Conservation (phyloP, 345 rosid genomes). For the Boechera retrofracta region DNA sequence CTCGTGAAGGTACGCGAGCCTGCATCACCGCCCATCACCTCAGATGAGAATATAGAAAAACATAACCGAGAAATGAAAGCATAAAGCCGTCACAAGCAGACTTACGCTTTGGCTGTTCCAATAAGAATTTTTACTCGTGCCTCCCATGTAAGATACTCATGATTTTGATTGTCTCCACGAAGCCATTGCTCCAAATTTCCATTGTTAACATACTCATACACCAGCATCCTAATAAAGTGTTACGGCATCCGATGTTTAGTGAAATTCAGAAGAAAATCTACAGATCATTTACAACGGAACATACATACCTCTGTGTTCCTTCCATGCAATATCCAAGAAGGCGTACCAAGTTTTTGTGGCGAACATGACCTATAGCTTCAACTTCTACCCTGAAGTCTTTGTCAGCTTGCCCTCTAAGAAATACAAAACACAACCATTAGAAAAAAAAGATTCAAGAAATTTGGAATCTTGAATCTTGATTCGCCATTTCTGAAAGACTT, state of each 20-base stretch:
- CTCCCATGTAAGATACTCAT: conserved; percentile 90
- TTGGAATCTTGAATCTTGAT: neutral
- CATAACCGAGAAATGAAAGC: neutral
- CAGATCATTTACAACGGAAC: neutral
- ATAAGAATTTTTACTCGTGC: conserved; percentile 77
- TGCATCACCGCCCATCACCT: conserved; percentile 45
- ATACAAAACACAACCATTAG: conserved; percentile 42
- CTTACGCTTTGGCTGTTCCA: conserved; percentile 96
- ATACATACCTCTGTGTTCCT: conserved; percentile 84
- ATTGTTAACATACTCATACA: conserved; percentile 87
- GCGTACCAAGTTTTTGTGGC: conserved; percentile 93
- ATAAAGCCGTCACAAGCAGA: conserved; percentile 8
- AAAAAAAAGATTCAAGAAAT: neutral
- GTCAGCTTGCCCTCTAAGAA: conserved; percentile 89
- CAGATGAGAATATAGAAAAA: conserved; percentile 15
- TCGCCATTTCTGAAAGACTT: conserved; percentile 39
- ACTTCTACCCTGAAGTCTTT: conserved; percentile 95
- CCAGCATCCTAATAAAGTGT: conserved; percentile 60
- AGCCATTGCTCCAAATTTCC: conserved; percentile 97
- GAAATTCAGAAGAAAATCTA: neutral
- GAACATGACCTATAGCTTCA: conserved; percentile 95
- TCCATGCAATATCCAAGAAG: conserved; percentile 95
- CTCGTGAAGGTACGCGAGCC: conserved; percentile 97
- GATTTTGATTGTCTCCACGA: conserved; percentile 75
- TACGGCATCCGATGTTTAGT: neutral